Percentiles rank a stretch among this genome's conserved stretches.
These are phyloP conservation scores for Aspergillus ellipticus DNA, from an alignment of 495 filamentous ascomycete genomes.

Conservation along the genomic window DNA sequence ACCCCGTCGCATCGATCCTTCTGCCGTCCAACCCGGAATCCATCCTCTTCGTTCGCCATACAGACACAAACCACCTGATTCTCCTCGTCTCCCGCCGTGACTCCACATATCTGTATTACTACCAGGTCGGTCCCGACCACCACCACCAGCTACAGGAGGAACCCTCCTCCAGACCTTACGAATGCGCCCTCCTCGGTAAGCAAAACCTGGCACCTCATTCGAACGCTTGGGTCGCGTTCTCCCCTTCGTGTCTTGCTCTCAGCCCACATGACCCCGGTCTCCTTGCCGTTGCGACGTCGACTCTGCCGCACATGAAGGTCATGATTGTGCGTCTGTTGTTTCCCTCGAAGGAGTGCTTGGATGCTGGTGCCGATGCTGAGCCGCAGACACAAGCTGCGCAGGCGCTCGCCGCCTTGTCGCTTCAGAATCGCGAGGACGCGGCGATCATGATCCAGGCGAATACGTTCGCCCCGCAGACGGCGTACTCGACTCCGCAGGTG, in stretches of 20 bases:
- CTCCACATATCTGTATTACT: slow-evolving; percentile 60
- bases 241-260: slow-evolving; percentile 55
- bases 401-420: slow-evolving; percentile 41
- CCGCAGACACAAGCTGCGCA: slow-evolving; percentile 46
- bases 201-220: slow-evolving; percentile 64
- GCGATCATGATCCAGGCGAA: slow-evolving; percentile 57
- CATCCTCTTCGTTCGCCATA: slow-evolving; percentile 50
- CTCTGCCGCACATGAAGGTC: slow-evolving; percentile 63
- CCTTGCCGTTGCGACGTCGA: slow-evolving; percentile 59
- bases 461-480: slow-evolving; percentile 63
- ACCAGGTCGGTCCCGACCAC: slow-evolving; percentile 32
- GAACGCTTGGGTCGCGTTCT: slow-evolving; percentile 63
- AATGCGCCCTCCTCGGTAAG: slow-evolving; percentile 43
- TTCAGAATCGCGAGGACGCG: slow-evolving; percentile 56
- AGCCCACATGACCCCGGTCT: slow-evolving; percentile 52
- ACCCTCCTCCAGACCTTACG: slow-evolving; percentile 12
- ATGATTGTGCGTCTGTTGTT: slow-evolving; percentile 59
- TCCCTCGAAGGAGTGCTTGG: slow-evolving; percentile 26
- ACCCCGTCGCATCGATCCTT: slow-evolving; percentile 45
- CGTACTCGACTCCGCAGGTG: slow-evolving; percentile 62
- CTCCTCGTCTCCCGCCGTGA: slow-evolving; percentile 58
- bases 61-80: slow-evolving; percentile 39
- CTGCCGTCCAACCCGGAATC: slow-evolving; percentile 61
- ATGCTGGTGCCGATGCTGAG: not conserved
- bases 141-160: not conserved